These are phyloP conservation scores for Vanrija sp. DNA, from an alignment of 1,284 basidiomycete genomes.

Conservation along the genomic window DNA sequence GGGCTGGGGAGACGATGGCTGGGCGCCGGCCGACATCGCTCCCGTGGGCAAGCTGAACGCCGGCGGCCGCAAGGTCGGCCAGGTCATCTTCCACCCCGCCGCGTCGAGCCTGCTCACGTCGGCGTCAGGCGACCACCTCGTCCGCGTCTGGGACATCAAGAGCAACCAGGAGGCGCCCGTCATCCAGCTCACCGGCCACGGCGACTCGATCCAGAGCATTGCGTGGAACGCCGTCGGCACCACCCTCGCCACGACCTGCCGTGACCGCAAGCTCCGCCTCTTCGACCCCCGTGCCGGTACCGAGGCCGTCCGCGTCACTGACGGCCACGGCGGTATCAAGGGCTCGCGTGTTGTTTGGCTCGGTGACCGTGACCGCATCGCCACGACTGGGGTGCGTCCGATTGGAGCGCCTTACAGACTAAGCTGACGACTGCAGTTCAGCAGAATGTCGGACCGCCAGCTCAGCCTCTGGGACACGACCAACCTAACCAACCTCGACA, in stretches of 20 bases:
- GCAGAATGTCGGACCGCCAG: conserved; percentile 90
- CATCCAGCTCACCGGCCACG: conserved; percentile 67
- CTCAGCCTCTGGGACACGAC: conserved; percentile 80
- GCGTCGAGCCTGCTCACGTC: conserved; percentile 81
- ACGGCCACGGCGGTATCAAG: conserved; percentile 92
- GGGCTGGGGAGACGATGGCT: conserved; percentile 80
- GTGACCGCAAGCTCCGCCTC: conserved; percentile 86
- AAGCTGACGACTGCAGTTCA: conserved; percentile 55
- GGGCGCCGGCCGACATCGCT: conserved; percentile 76
- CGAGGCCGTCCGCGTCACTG: conserved; percentile 72
- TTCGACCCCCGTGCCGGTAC: conserved; percentile 81
- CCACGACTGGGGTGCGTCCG: conserved; percentile 67
- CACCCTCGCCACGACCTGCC: conserved; percentile 66
- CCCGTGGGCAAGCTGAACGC: conserved; percentile 56
- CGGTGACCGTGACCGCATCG: conserved; percentile 80
- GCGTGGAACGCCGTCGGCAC: conserved; percentile 81
- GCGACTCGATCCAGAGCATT: conserved; percentile 82
- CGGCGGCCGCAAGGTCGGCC: conserved; percentile 74
- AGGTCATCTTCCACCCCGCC: conserved; percentile 91
- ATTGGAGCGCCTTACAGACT: too few relatives aligned
- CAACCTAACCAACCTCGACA: conserved; percentile 68
- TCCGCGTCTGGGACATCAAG: conserved; percentile 88
- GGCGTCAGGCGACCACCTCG: conserved; percentile 79
- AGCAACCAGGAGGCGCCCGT: conserved; percentile 59
- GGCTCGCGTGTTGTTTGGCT: conserved; percentile 86